A percentile compares a stretch with the other conserved stretches of the same genome.
phyloP scores from a whole-genome alignment of 495 filamentous ascomycete genomes.

The Penicillium tannophilum region DNA sequence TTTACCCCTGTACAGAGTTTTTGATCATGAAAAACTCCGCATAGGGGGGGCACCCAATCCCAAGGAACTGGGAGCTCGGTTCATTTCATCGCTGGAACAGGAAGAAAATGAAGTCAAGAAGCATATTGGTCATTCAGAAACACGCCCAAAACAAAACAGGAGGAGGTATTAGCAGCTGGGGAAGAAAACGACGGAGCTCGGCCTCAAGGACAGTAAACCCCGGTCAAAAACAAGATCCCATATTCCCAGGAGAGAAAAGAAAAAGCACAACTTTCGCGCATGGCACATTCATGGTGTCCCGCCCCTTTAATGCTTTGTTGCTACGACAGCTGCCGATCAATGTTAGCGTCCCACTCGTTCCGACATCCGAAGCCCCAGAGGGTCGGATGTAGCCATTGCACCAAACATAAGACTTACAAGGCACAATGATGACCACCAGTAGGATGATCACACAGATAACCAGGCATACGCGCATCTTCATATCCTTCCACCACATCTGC shows the following conservation, averaged over 20 bases:
- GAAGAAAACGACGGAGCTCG: slow-evolving; percentile 36
- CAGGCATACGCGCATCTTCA: slow-evolving; percentile 99
- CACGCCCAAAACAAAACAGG: slow-evolving; percentile 45
- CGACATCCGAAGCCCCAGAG: background rate
- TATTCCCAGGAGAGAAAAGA: slow-evolving; percentile 33
- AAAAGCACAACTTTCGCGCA: slow-evolving; percentile 25
- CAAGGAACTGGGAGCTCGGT: slow-evolving; percentile 10
- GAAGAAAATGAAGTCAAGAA: slow-evolving; percentile 28
- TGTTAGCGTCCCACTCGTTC: slow-evolving; percentile 3
- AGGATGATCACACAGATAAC: slow-evolving; percentile 85
- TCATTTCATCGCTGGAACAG: slow-evolving; percentile 36
- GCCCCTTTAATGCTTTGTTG: slow-evolving; percentile 32
- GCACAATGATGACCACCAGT: slow-evolving; percentile 89
- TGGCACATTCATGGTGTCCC: slow-evolving; percentile 17
- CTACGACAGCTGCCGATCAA: slow-evolving; percentile 32
- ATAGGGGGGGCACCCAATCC: slow-evolving; percentile 19
- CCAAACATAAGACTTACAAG: slow-evolving; percentile 57
- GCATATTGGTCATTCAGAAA: slow-evolving; percentile 45
- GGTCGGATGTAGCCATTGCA: background rate
- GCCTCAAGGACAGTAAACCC: slow-evolving; percentile 35
- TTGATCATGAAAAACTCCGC: background rate
- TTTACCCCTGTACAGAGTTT: slow-evolving; percentile 25
- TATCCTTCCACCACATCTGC: slow-evolving; percentile 95
- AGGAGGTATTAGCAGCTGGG: slow-evolving; percentile 49
- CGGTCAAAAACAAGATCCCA: slow-evolving; percentile 35